phyloP scores from a whole-genome alignment of 495 filamentous ascomycete species.

The Echria macrotheca region DNA sequence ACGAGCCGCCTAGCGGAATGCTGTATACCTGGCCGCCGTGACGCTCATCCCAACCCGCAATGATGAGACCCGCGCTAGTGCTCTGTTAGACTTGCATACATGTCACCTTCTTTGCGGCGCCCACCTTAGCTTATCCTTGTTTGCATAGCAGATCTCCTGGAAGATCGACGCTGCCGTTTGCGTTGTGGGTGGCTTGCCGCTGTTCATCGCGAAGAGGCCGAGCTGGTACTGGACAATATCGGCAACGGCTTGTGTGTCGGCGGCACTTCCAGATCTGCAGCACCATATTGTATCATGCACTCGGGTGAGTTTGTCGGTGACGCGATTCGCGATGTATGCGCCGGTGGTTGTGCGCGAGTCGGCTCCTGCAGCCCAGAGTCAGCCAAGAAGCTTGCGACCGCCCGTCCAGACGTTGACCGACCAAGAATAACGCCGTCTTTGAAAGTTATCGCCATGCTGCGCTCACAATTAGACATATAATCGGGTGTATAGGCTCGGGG shows the following conservation, averaged over 20 bases:
- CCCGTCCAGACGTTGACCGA: slow-evolving; percentile 30
- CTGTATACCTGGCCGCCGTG: slow-evolving; percentile 96
- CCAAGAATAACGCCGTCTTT: slow-evolving; percentile 92
- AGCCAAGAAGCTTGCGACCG: too few relatives aligned
- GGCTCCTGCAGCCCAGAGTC: slow-evolving; percentile 68
- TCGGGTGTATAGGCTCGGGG: slow-evolving; percentile 1
- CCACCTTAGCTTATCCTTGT: slow-evolving; percentile 87
- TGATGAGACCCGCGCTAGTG: slow-evolving; percentile 86
- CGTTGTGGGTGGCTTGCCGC: slow-evolving; percentile 83
- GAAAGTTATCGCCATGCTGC: slow-evolving; percentile 91
- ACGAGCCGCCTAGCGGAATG: slow-evolving; percentile 91
- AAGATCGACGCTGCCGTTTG: slow-evolving; percentile 91
- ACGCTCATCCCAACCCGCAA: slow-evolving; percentile 89
- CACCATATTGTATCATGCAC: slow-evolving; percentile 99
- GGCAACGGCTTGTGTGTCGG: slow-evolving; percentile 95
- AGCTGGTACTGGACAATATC: slow-evolving; percentile 97
- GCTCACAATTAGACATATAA: slow-evolving; percentile 9
- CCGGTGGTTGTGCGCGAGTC: slow-evolving; percentile 98
- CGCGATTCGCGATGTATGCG: slow-evolving; percentile 97
- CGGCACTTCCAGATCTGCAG: slow-evolving; percentile 92
- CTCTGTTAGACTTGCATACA: slow-evolving; percentile 21
- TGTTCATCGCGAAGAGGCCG: slow-evolving; percentile 82
- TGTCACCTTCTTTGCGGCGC: not conserved
- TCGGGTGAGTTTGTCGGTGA: slow-evolving; percentile 97
- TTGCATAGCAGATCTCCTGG: slow-evolving; percentile 94